These are phyloP conservation scores for Nidularia pulvinata DNA, from an alignment of 768 basidiomycete species.

Conservation along the genomic window DNA sequence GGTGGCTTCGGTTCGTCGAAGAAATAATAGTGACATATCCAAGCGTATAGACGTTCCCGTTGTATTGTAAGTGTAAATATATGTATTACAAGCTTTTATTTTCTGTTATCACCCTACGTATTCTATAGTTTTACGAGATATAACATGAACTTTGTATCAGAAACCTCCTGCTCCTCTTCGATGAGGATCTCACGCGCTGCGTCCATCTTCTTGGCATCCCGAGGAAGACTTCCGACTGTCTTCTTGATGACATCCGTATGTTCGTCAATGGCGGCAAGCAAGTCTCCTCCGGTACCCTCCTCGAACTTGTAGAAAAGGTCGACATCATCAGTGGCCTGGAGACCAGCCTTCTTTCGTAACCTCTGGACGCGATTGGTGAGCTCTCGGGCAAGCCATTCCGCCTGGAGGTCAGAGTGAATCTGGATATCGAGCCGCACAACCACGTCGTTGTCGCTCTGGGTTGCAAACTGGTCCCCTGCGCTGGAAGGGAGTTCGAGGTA, in stretches of 20 bases:
- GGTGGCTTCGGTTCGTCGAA: constrained; percentile 88
- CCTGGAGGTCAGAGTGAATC: constrained; percentile 82
- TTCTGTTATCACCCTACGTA: background rate
- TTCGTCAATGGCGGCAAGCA: constrained; percentile 62
- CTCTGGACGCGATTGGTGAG: constrained; percentile 94
- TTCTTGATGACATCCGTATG: constrained; percentile 71
- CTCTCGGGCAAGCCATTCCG: constrained; percentile 89
- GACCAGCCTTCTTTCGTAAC: constrained; percentile 91
- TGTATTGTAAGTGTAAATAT: constrained; percentile 15
- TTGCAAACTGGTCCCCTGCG: constrained; percentile 66
- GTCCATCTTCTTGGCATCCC: constrained; percentile 52
- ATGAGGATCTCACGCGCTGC: constrained; percentile 54
- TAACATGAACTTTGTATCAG: constrained; percentile 75
- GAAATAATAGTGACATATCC: constrained; percentile 38
- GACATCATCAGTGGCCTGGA: constrained; percentile 95
- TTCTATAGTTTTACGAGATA: constrained; percentile 12
- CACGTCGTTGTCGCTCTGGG: constrained; percentile 93
- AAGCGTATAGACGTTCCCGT: background rate
- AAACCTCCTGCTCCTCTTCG: constrained; percentile 88
- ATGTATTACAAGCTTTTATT: constrained; percentile 3
- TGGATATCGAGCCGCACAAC: constrained; percentile 92
- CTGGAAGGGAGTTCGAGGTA: constrained; percentile 79
- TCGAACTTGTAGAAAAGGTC: constrained; percentile 85
- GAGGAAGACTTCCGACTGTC: constrained; percentile 74
- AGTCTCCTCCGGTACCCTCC: constrained; percentile 60